A percentile compares a stretch with the other conserved stretches of the same genome.
These are phyloP conservation scores for Amanita inopinata DNA, from an alignment of 768 basidiomycete genomes.

Conservation along the genomic window DNA sequence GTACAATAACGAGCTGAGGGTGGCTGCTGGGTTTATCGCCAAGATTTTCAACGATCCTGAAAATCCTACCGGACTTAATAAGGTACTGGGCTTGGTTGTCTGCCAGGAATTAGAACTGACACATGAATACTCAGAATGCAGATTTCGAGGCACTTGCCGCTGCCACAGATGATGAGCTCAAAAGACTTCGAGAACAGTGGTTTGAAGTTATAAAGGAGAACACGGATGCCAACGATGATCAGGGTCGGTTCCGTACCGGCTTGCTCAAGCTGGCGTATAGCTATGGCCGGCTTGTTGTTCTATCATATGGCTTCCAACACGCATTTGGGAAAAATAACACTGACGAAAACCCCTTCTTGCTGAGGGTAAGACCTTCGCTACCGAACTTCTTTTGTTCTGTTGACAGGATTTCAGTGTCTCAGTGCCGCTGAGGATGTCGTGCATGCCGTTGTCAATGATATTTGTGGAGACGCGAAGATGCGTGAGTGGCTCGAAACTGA, in stretches of 20 bases:
- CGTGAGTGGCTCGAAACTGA: slow-evolving; percentile 14
- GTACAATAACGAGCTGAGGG: slow-evolving; percentile 65
- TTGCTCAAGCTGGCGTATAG: slow-evolving; percentile 54
- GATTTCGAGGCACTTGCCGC: slow-evolving; percentile 58
- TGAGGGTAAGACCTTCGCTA: slow-evolving; percentile 37
- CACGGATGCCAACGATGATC: slow-evolving; percentile 44
- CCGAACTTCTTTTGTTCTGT: slow-evolving; percentile 2
- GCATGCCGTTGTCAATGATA: slow-evolving; percentile 45
- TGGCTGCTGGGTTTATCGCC: slow-evolving; percentile 48
- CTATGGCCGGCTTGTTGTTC: slow-evolving; percentile 57
- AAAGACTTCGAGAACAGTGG: slow-evolving; percentile 47
- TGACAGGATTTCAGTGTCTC: slow-evolving; percentile 45
- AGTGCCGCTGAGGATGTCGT: slow-evolving; percentile 60
- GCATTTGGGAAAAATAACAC: slow-evolving; percentile 52
- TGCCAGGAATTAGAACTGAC: not conserved
- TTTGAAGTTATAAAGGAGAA: slow-evolving; percentile 35
- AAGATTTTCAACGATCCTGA: slow-evolving; percentile 66
- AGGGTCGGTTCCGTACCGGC: slow-evolving; percentile 51
- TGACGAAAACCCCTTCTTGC: slow-evolving; percentile 58
- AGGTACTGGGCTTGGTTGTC: slow-evolving; percentile 33
- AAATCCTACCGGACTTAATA: slow-evolving; percentile 70
- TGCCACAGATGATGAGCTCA: slow-evolving; percentile 62
- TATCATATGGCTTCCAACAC: slow-evolving; percentile 74
- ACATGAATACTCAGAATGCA: slow-evolving; percentile 31
- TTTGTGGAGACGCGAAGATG: slow-evolving; percentile 47